These are phyloP conservation scores for Iris macrosiphon DNA, from an alignment of 106 monocot species.

Conservation along the genomic window DNA sequence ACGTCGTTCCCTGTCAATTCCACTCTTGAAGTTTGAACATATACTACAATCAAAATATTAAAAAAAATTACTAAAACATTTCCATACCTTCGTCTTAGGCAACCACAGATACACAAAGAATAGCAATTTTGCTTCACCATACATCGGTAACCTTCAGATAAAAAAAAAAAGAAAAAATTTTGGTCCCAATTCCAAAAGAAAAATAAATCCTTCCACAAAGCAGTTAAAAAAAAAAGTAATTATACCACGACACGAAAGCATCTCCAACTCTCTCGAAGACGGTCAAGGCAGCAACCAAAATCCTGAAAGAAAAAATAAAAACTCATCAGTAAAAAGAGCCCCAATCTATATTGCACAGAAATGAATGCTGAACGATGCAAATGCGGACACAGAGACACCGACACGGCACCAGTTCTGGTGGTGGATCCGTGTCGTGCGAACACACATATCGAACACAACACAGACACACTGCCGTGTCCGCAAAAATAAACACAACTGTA, in stretches of 20 bases:
- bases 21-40: background rate
- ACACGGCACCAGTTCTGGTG: background rate
- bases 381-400: background rate
- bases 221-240: background rate
- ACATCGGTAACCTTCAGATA: conserved; percentile 70
- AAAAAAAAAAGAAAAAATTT: background rate
- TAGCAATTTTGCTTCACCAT: conserved; percentile 76
- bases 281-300: conserved; percentile 62
- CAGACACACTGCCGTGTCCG: background rate
- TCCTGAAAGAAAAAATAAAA: conserved; percentile 36
- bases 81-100: conserved; percentile 70
- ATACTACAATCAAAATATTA: background rate
- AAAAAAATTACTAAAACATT: background rate
- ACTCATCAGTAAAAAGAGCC: background rate
- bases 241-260: conserved; percentile 66
- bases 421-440: background rate
- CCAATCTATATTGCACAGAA: background rate
- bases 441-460: background rate
- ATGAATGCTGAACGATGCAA: background rate
- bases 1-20: conserved; percentile 53
- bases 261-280: conserved; percentile 74
- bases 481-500: too few species aligned
- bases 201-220: background rate
- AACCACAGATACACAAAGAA: conserved; percentile 83
- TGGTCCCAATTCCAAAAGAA: background rate